Conservation (phyloP, 768 basidiomycete genomes). For the Candolleomyces aberdarensis region DNA sequence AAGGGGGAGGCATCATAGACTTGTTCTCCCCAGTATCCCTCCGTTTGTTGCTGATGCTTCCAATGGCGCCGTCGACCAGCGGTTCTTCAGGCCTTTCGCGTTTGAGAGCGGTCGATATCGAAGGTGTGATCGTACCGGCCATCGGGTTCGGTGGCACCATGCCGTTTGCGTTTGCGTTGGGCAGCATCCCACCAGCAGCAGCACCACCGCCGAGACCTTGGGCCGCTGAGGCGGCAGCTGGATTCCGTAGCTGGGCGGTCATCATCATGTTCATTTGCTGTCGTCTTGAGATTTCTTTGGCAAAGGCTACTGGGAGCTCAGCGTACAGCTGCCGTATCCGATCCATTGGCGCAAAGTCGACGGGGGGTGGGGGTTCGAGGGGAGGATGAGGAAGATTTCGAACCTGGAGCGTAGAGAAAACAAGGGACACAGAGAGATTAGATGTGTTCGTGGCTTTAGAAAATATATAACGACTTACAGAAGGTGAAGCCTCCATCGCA, state of each 20-base stretch:
- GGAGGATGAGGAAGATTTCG: conserved; percentile 6
- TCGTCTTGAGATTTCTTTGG: conserved; percentile 55
- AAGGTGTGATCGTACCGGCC: not conserved
- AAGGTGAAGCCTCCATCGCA: conserved; percentile 54
- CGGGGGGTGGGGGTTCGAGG: conserved; percentile 48
- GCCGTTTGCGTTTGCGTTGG: not conserved
- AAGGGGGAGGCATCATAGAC: conserved; percentile 42
- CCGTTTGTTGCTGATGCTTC: conserved; percentile 48
- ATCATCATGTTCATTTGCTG: conserved; percentile 14
- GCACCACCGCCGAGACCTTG: not conserved
- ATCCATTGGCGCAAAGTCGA: conserved; percentile 53
- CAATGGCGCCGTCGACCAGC: conserved; percentile 21
- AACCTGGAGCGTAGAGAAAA: conserved; percentile 1
- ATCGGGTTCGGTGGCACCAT: not conserved
- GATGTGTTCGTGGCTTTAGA: not conserved
- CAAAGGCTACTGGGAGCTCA: conserved; percentile 58
- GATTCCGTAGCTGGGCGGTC: conserved; percentile 5
- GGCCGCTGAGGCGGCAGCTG: not conserved
- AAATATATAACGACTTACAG: conserved; percentile 33
- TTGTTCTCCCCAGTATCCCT: conserved; percentile 68
- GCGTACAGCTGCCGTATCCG: conserved; percentile 64
- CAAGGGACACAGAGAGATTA: conserved; percentile 6
- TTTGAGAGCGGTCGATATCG: conserved; percentile 38
- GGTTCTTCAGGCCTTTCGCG: conserved; percentile 59
- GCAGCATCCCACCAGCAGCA: too few relatives aligned